These are phyloP conservation scores for Verticillium nonalfalfae DNA, from an alignment of 2,329 filamentous ascomycete species.

Conservation along the genomic window DNA sequence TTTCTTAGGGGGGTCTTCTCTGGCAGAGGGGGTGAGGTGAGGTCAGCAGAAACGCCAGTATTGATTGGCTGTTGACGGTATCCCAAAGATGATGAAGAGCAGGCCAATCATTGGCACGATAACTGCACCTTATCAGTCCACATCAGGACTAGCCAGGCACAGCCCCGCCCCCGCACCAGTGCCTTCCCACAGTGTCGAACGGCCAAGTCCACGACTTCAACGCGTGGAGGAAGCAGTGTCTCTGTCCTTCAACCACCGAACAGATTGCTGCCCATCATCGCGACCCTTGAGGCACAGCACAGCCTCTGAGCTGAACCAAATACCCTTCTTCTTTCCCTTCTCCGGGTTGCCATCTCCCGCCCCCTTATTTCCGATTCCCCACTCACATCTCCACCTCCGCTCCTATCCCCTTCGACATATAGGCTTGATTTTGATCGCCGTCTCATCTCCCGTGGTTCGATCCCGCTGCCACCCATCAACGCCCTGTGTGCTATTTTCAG, in stretches of 20 bases:
- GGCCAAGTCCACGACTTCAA: neutral
- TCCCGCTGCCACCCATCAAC: neutral
- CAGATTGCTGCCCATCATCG: neutral
- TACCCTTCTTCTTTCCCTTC: neutral
- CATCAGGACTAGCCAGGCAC: neutral
- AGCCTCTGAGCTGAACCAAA: neutral
- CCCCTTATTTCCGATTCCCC: neutral
- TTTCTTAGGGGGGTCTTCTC: neutral
- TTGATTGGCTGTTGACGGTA: neutral
- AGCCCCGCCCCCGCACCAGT: conserved; percentile 1
- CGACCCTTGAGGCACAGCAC: neutral
- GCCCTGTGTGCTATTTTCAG: neutral
- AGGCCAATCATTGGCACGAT: neutral
- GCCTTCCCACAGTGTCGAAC: neutral
- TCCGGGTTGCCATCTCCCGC: too few species aligned
- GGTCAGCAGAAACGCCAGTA: neutral
- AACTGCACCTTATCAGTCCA: neutral
- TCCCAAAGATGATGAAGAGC: neutral
- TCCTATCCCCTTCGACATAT: neutral
- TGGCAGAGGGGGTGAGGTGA: neutral
- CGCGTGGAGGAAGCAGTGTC: neutral
- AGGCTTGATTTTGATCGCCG: neutral
- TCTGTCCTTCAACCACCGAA: neutral
- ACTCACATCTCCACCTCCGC: neutral
- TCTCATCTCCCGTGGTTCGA: neutral